A percentile compares a stretch with the other conserved stretches of the same genome.
These are phyloP conservation scores for Colletotrichum sp. DNA, from an alignment of 2,329 filamentous ascomycete genomes.

Conservation along the genomic window DNA sequence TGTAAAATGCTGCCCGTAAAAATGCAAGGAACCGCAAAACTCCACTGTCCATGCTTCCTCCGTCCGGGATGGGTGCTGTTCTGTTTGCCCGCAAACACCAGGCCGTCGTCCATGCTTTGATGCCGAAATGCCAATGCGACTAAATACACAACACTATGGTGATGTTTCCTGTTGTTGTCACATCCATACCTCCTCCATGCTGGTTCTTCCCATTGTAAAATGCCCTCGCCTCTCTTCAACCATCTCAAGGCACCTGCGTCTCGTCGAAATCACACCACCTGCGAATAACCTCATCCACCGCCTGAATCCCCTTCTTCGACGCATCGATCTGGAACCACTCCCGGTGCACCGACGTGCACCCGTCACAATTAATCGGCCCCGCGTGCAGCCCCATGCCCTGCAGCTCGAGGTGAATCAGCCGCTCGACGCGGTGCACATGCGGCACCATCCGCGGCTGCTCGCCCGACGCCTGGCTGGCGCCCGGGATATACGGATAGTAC, in stretches of 20 bases:
- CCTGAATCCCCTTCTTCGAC: constrained; percentile 70
- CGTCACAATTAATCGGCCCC: constrained; percentile 66
- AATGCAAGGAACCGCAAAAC: constrained; percentile 3
- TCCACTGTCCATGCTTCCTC: background rate
- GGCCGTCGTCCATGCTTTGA: background rate
- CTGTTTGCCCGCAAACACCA: background rate
- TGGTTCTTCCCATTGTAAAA: background rate
- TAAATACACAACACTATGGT: background rate
- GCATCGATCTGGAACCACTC: constrained; percentile 97
- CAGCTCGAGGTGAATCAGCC: constrained; percentile 91
- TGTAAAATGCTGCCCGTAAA: background rate
- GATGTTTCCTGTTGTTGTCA: background rate
- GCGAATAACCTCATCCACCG: constrained; percentile 72
- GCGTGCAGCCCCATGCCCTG: constrained; percentile 61
- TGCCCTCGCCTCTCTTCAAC: background rate
- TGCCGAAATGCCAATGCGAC: background rate
- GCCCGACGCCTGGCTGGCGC: constrained; percentile 31
- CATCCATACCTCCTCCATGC: too few relatives aligned
- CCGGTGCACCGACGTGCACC: constrained; percentile 83
- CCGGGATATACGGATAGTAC: constrained; percentile 83
- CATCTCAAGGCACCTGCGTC: constrained; percentile 25
- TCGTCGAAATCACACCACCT: constrained; percentile 90
- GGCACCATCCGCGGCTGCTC: constrained; percentile 72
- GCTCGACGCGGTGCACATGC: constrained; percentile 86
- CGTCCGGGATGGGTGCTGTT: background rate